Conservation (phyloP, 1,284 basidiomycete species). For the Ceratobasidium sp. region DNA sequence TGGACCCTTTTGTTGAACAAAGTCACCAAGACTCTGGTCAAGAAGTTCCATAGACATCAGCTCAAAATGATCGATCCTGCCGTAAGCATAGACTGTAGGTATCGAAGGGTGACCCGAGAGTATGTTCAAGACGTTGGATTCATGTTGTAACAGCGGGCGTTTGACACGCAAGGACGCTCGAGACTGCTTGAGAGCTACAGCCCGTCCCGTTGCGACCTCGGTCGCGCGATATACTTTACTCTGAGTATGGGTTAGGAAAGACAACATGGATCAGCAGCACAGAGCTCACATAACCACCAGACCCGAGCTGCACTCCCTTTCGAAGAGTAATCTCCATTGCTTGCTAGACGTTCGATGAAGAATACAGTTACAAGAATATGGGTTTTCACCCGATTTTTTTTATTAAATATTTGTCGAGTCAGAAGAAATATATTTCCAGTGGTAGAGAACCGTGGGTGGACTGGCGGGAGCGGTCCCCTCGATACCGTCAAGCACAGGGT, state of each 20-base stretch:
- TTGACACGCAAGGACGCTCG: slow-evolving; percentile 40
- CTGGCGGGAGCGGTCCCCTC: no score
- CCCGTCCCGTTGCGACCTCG: neutral
- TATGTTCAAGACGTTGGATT: slow-evolving; percentile 40
- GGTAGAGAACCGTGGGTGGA: no score
- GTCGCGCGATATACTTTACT: neutral
- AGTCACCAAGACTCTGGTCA: neutral
- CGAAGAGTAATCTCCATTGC: no score
- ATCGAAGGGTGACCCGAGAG: slow-evolving; percentile 43
- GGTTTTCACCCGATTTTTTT: no score
- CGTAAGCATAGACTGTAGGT: slow-evolving; percentile 37
- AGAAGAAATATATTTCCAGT: no score
- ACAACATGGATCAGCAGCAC: neutral
- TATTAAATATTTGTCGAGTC: no score
- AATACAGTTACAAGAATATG: no score
- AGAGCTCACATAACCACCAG: neutral
- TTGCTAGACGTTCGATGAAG: no score
- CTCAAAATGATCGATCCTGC: slow-evolving; percentile 41
- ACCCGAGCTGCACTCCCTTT: neutral
- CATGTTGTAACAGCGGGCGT: slow-evolving; percentile 39
- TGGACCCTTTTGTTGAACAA: neutral
- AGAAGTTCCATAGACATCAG: slow-evolving; percentile 41
- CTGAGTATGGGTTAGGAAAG: neutral
- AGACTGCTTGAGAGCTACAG: slow-evolving; percentile 28
- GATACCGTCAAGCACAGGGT: no score